Percentiles rank a stretch among this genome's conserved stretches.
Evolutionary conservation across 768 basidiomycete genomes (phyloP).

Genomic region (Leccinum ochraceum): DNA sequence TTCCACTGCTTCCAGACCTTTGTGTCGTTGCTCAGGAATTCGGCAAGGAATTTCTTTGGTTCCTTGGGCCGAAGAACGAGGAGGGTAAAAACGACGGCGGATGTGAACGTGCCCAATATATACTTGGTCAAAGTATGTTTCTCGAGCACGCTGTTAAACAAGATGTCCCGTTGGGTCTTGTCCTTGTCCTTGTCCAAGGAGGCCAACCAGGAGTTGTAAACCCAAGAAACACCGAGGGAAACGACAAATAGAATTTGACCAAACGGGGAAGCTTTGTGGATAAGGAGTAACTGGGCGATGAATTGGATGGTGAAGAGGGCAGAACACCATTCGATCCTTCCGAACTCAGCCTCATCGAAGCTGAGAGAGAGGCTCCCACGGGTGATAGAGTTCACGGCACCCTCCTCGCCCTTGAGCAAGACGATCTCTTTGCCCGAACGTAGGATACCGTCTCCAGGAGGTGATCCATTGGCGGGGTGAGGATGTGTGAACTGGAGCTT

Average conservation of each 20-base stretch:
- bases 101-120: conserved; percentile 15
- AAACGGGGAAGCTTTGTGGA: conserved; percentile 2
- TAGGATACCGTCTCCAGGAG: conserved; percentile 28
- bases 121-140: not conserved
- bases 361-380: conserved; percentile 6
- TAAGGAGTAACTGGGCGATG: conserved; percentile 28
- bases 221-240: conserved; percentile 27
- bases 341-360: not conserved
- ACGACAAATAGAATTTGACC: conserved; percentile 31
- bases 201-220: conserved; percentile 28
- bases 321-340: conserved; percentile 13
- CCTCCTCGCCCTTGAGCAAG: not conserved
- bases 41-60: conserved; percentile 8
- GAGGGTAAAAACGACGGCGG: conserved; percentile 18
- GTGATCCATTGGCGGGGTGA: conserved; percentile 14
- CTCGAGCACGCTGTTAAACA: not conserved
- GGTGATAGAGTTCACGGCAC: conserved; percentile 11
- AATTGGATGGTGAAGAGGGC: conserved; percentile 24
- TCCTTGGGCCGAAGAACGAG: conserved; percentile 13
- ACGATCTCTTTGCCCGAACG: conserved; percentile 1
- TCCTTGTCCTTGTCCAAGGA: conserved; percentile 29
- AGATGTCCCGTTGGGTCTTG: conserved; percentile 11
- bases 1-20: conserved; percentile 25
- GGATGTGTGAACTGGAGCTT: conserved; percentile 16
- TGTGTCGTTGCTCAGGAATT: conserved; percentile 20